Evolutionary conservation across 352 stramenopile genomes (phyloP).

Genomic region (Pythium brassicae): DNA sequence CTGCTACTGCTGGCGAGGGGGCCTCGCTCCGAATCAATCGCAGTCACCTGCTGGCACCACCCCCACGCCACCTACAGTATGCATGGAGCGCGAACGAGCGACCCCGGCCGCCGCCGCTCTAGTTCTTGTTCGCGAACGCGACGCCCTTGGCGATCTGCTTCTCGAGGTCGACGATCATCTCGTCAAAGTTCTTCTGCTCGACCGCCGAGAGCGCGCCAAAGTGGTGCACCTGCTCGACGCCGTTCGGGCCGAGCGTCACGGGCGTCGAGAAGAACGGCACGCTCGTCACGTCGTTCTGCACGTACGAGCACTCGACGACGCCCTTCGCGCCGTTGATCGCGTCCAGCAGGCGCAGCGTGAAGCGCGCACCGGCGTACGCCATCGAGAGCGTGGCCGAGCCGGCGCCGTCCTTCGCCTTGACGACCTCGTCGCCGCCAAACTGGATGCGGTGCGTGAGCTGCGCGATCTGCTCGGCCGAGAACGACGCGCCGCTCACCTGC

Average conservation of each 20-base stretch:
- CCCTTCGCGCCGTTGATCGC: conserved; percentile 93
- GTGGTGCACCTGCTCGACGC: conserved; percentile 93
- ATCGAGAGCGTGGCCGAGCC: conserved; percentile 99
- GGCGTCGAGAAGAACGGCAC: conserved; percentile 95
- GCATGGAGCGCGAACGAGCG: too few relatives aligned
- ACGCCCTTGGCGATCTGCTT: conserved; percentile 88
- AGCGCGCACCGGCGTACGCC: conserved; percentile 97
- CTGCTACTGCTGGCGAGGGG: too few relatives aligned
- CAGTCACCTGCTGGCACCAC: too few relatives aligned
- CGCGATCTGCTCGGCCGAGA: conserved; percentile 92
- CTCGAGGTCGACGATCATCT: conserved; percentile 84
- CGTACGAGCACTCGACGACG: conserved; percentile 97
- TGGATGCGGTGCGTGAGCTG: conserved; percentile 96
- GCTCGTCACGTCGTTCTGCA: conserved; percentile 95
- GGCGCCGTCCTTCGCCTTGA: conserved; percentile 95
- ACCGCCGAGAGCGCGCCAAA: conserved; percentile 85
- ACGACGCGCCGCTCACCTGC: conserved; percentile 91
- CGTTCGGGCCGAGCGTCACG: conserved; percentile 95
- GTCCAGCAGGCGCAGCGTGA: conserved; percentile 91
- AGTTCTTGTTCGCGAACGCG: conserved; percentile 74
- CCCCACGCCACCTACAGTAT: too few relatives aligned
- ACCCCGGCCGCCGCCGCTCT: neutral
- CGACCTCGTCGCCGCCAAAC: conserved; percentile 94
- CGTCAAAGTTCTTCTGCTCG: conserved; percentile 88
- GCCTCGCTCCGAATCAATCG: too few relatives aligned